Evolutionary conservation across 176 grass and related monocot genomes (phyloP).

Genomic region (Avena insularis): DNA sequence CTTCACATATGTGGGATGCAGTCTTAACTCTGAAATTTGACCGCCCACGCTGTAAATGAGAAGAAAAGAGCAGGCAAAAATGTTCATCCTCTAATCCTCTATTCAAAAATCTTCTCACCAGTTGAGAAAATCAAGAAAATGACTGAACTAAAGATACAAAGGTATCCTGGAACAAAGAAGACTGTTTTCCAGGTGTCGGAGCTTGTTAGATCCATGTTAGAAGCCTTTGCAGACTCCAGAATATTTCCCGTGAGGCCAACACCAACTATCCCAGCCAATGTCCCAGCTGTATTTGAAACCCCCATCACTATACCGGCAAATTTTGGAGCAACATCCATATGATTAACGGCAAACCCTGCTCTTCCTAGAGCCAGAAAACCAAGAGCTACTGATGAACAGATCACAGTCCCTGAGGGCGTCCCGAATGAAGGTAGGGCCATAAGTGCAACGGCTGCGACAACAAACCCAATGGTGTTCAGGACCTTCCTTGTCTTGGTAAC

Average conservation of each 20-base stretch:
- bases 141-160: conserved; percentile 33
- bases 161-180: conserved; percentile 21
- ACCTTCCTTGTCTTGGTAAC: conserved; percentile 18
- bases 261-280: conserved; percentile 30
- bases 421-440: conserved; percentile 26
- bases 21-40: conserved; percentile 37
- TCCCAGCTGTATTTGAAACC: conserved; percentile 30
- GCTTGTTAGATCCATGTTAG: conserved; percentile 16
- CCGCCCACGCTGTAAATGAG: conserved; percentile 2
- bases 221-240: conserved; percentile 28
- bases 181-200: conserved; percentile 8
- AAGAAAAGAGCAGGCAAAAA: conserved; percentile 25
- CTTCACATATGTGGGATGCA: conserved; percentile 26
- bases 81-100: conserved; percentile 30
- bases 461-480: conserved; percentile 20
- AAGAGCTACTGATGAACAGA: conserved; percentile 10
- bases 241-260: conserved; percentile 21
- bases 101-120: conserved; percentile 17
- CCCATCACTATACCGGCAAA: conserved; percentile 26
- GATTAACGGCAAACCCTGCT: conserved; percentile 23
- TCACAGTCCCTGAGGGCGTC: conserved; percentile 23
- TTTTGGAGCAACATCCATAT: conserved; percentile 27
- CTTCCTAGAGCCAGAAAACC: conserved; percentile 31
- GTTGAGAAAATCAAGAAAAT: conserved; percentile 34
- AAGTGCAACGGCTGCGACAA: conserved; percentile 21